Base-by-base conservation (phyloP, 2,329 filamentous ascomycete species). In the Venturia asperata region DNA sequence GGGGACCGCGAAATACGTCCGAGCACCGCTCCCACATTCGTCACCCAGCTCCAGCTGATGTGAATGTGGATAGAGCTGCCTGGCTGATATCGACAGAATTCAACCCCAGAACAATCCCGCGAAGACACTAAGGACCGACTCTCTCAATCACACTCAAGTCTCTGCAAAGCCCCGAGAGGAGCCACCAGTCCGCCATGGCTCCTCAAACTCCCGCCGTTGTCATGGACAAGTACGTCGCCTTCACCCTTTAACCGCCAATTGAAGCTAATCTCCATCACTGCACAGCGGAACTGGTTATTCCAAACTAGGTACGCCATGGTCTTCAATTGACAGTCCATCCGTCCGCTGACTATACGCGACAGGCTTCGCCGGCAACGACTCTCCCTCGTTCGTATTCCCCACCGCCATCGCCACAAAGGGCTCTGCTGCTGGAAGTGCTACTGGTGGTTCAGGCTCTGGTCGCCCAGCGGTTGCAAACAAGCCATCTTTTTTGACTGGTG, bases 171-270 rank as follows among this genome's bases (percentile, higher is more conserved):
- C 30, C 52, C 52, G 19, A 39, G 52, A 58, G 52, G 52, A 39
- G 52, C 55, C 52, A 58, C 19, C 34, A 21, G 49, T 69, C 70
- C 72, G 82, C 76, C 73, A 99, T 99, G 94, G 93, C 94, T 76
- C 89, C 90, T 82, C 93, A 97, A 87, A 97, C 94, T 77, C 94
- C 94, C 74, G 94, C 94, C 90, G 94, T 99, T 97, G 94, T 99
- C 91, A 99, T 99, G 93, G 94, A 99, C 94, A 99, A 99, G 94
- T 97, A 88, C 81, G 91, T 85, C 73, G 68, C 77, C 69, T 72
- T 74, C 68, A 21, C 47, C 56, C 67, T 67, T 61, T 9, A 52
- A 9, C 24, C 21, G 15, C 19, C 56, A 69, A 69, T 70, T 72
- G 68, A 73, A 65, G 66, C n/a, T 24, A 52, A 76, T 73, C 71